A percentile compares a stretch with the other conserved stretches of the same genome.
Evolutionary conservation across 2,329 filamentous ascomycete species (phyloP).

Genomic region (Exophiala calicioides): DNA sequence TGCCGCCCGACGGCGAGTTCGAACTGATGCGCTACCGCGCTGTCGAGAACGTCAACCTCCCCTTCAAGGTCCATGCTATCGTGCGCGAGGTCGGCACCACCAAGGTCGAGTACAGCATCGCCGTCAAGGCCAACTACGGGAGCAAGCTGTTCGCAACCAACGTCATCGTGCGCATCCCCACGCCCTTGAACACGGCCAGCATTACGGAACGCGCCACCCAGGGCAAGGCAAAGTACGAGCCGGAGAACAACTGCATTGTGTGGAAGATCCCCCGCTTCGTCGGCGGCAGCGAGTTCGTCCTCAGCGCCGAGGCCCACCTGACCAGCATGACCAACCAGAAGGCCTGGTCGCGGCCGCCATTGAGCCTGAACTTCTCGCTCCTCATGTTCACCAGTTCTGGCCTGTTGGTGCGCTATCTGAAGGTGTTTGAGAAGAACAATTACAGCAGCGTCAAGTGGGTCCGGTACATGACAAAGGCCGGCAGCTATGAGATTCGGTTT

Average conservation of each 20-base stretch:
- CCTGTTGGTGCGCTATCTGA: constrained; percentile 86
- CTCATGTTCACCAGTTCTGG: constrained; percentile 98
- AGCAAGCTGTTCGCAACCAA: constrained; percentile 96
- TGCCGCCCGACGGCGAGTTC: constrained; percentile 96
- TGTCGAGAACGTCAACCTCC: constrained; percentile 96
- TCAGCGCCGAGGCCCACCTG: constrained; percentile 88
- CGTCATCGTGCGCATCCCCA: constrained; percentile 90
- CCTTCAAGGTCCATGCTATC: constrained; percentile 98
- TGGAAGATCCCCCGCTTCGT: constrained; percentile 99
- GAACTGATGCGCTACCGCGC: constrained; percentile 98
- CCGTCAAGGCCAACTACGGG: constrained; percentile 95
- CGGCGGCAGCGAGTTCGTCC: constrained; percentile 93
- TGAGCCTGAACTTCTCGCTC: constrained; percentile 88
- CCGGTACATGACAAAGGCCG: constrained; percentile 95
- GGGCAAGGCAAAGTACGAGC: constrained; percentile 98
- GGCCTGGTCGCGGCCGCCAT: constrained; percentile 88
- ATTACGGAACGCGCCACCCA: constrained; percentile 92
- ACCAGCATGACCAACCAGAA: constrained; percentile 98
- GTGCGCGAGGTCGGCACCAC: constrained; percentile 96
- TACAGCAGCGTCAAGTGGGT: constrained; percentile 99
- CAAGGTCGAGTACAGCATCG: constrained; percentile 98
- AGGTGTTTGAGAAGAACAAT: constrained; percentile 99
- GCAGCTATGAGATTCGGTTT: constrained; percentile 93
- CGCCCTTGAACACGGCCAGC: constrained; percentile 91
- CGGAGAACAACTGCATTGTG: constrained; percentile 94